A percentile compares a stretch with the other conserved stretches of the same genome.
phyloP scores from a whole-genome alignment of 805 yeast species.

The Candida qinlingensis region DNA sequence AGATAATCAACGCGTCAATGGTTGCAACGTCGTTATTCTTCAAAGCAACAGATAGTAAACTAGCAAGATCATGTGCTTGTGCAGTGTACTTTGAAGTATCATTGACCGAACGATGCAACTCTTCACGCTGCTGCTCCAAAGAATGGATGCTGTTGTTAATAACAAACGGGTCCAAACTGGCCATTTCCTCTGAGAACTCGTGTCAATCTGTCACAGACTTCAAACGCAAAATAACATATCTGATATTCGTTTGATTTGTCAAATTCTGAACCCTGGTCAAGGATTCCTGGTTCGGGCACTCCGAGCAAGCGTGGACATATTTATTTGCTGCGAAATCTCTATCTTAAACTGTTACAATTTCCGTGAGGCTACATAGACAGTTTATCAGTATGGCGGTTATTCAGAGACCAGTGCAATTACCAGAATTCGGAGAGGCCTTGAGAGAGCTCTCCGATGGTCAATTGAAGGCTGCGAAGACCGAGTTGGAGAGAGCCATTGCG shows the following conservation, averaged over 20 bases:
- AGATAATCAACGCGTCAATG: constrained; percentile 20
- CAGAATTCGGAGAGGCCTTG: constrained; percentile 48
- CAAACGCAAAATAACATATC: neutral
- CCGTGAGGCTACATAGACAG: too few species aligned
- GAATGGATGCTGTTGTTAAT: constrained; percentile 24
- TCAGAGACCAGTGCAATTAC: constrained; percentile 34
- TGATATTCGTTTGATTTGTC: neutral
- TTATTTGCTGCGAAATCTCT: too few species aligned
- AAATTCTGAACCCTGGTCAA: too few species aligned
- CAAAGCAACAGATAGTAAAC: constrained; percentile 9
- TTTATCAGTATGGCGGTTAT: constrained; percentile 23
- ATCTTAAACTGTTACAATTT: too few species aligned
- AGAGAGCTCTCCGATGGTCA: constrained; percentile 46
- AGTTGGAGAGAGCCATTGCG: constrained; percentile 36
- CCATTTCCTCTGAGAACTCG: constrained; percentile 2
- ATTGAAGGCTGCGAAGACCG: constrained; percentile 27
- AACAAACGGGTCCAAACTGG: constrained; percentile 21
- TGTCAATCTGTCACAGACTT: too few species aligned
- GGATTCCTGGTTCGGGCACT: too few species aligned
- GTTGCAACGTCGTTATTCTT: constrained; percentile 14
- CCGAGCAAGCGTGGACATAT: too few species aligned
- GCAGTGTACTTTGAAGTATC: constrained; percentile 6
- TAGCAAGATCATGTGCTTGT: constrained; percentile 16
- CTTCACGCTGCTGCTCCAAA: constrained; percentile 20
- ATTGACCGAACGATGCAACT: constrained; percentile 10